These are phyloP conservation scores for Waltergamsia citrina DNA, from an alignment of 2,329 filamentous ascomycete genomes.

Conservation along the genomic window DNA sequence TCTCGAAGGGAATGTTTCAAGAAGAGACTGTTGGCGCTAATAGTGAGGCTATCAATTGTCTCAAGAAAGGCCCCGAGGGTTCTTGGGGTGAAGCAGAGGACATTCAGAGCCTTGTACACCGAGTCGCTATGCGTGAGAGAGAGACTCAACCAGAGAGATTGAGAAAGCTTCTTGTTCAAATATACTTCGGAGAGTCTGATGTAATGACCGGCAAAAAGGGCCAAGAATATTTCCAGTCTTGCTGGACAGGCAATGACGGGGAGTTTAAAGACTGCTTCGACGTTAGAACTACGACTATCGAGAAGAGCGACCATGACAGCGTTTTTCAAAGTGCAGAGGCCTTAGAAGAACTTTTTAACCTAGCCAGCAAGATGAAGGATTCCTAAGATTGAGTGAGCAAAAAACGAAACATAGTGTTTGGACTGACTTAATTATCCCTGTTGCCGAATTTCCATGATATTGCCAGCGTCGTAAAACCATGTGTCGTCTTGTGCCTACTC, in stretches of 20 bases:
- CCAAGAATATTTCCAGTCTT: slow-evolving; percentile 9
- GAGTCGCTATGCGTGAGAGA: slow-evolving; percentile 3
- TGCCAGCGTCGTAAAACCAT: too few relatives aligned
- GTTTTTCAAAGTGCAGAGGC: slow-evolving; percentile 6
- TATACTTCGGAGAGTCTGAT: slow-evolving; percentile 9
- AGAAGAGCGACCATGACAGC: slow-evolving; percentile 8
- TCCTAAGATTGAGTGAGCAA: too few relatives aligned
- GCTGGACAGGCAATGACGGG: slow-evolving; percentile 7
- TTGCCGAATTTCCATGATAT: too few relatives aligned
- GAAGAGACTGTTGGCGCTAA: slow-evolving; percentile 11
- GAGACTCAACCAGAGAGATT: neutral
- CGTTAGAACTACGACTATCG: slow-evolving; percentile 5
- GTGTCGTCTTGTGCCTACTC: too few relatives aligned
- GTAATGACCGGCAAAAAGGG: slow-evolving; percentile 8
- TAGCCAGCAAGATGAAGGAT: too few relatives aligned
- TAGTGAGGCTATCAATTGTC: slow-evolving; percentile 8
- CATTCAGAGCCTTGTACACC: slow-evolving; percentile 5
- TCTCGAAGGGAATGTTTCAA: slow-evolving; percentile 6
- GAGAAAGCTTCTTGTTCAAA: slow-evolving; percentile 5
- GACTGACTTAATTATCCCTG: too few relatives aligned
- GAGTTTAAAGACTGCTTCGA: slow-evolving; percentile 7
- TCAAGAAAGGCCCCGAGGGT: slow-evolving; percentile 7
- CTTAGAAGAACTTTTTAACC: slow-evolving; percentile 5
- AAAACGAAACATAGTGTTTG: too few relatives aligned
- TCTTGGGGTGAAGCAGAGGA: slow-evolving; percentile 8